A percentile compares a stretch with the other conserved stretches of the same genome.
Evolutionary conservation across 1,284 basidiomycete species (phyloP).

Genomic region (Binderoboletus segoi): DNA sequence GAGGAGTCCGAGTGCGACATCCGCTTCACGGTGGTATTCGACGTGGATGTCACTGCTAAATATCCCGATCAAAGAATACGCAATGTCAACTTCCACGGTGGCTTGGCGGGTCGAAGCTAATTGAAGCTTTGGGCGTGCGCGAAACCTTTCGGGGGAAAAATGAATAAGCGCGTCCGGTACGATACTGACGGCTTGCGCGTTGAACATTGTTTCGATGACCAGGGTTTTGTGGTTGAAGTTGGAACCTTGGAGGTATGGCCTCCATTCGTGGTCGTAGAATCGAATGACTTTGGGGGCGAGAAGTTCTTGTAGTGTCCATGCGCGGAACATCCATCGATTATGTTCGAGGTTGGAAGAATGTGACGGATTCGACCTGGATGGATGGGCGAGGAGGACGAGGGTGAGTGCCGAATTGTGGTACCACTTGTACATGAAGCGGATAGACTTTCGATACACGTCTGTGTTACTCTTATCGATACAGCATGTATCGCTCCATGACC

Average conservation of each 20-base stretch:
- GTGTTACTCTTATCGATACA: slow-evolving; percentile 12
- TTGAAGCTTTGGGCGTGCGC: slow-evolving; percentile 10
- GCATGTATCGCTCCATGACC: slow-evolving; percentile 19
- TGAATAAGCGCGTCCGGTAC: background rate
- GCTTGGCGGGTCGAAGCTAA: slow-evolving; percentile 19
- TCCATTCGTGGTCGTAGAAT: slow-evolving; percentile 15
- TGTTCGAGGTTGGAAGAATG: background rate
- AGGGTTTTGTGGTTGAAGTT: slow-evolving; percentile 10
- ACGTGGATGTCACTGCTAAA: slow-evolving; percentile 11
- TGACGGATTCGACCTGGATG: background rate
- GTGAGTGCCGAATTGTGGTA: slow-evolving; percentile 20
- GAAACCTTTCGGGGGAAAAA: slow-evolving; percentile 8
- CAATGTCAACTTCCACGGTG: slow-evolving; percentile 7
- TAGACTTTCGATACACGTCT: slow-evolving; percentile 3
- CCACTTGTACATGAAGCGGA: slow-evolving; percentile 25
- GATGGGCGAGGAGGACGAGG: slow-evolving; percentile 12
- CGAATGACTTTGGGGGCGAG: slow-evolving; percentile 13
- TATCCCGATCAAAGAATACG: slow-evolving; percentile 21
- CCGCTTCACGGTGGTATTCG: slow-evolving; percentile 1
- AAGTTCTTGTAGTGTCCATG: slow-evolving; percentile 20
- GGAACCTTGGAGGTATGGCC: background rate
- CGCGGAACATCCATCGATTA: slow-evolving; percentile 23
- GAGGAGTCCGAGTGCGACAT: slow-evolving; percentile 14
- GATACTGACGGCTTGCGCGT: background rate
- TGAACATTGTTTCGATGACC: background rate